phyloP scores from a whole-genome alignment of 768 basidiomycete genomes.

The Lactarius hengduanensis region DNA sequence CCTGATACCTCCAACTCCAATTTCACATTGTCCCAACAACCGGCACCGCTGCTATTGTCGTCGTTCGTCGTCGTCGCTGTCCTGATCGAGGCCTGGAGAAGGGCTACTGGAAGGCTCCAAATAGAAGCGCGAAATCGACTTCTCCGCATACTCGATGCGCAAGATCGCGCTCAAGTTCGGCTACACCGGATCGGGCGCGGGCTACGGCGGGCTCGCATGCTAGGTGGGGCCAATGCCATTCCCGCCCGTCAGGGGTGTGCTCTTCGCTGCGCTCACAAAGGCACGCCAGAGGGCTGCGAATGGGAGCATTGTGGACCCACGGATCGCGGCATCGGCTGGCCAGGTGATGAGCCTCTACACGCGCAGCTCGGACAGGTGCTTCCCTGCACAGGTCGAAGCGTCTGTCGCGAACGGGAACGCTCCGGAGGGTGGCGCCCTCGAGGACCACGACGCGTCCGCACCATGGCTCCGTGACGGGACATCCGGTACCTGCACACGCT shows the following conservation, averaged over 20 bases:
- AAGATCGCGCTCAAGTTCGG: constrained; percentile 94
- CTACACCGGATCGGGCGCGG: constrained; percentile 55
- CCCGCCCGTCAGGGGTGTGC: constrained; percentile 86
- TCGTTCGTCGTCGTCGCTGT: not conserved
- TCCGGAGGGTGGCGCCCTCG: too few relatives aligned
- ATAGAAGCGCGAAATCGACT: constrained; percentile 47
- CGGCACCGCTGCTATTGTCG: not conserved
- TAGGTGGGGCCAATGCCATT: constrained; percentile 69
- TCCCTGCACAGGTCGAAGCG: constrained; percentile 6
- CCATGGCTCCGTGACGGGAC: constrained; percentile 41
- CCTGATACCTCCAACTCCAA: constrained; percentile 30
- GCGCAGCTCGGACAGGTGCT: constrained; percentile 57
- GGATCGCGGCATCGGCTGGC: constrained; percentile 92
- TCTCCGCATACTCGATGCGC: constrained; percentile 65
- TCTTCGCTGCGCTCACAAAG: constrained; percentile 77
- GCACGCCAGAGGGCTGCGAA: constrained; percentile 82
- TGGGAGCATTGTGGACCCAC: constrained; percentile 94
- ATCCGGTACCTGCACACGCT: constrained; percentile 76
- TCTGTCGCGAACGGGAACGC: not conserved
- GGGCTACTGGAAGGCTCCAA: constrained; percentile 25
- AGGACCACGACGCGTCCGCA: not conserved
- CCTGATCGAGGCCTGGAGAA: constrained; percentile 10
- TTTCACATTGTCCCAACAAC: constrained; percentile 6
- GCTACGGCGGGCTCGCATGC: constrained; percentile 86
- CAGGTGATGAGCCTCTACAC: constrained; percentile 94